Evolutionary conservation across 2,329 filamentous ascomycete species (phyloP).

Genomic region (Fonsecaea erecta): DNA sequence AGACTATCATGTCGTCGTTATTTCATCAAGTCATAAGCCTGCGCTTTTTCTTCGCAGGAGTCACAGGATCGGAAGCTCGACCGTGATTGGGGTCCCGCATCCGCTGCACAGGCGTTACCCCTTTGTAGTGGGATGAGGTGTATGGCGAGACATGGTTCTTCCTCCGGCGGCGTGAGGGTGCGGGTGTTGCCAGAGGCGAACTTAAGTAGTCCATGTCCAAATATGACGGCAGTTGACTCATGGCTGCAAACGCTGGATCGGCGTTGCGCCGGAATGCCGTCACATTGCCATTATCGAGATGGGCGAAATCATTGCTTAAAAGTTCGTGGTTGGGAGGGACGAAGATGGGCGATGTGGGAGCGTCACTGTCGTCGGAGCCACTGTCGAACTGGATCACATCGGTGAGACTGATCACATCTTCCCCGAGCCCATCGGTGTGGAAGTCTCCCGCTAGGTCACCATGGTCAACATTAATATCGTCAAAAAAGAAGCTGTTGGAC

Average conservation of each 20-base stretch:
- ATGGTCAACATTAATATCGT: slow-evolving; percentile 50
- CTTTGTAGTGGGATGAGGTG: slow-evolving; percentile 37
- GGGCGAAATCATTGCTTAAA: slow-evolving; percentile 25
- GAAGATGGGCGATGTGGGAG: slow-evolving; percentile 51
- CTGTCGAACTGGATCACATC: slow-evolving; percentile 74
- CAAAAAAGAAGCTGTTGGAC: slow-evolving; percentile 49
- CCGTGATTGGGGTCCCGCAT: slow-evolving; percentile 35
- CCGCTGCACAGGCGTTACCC: slow-evolving; percentile 38
- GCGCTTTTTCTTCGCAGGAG: slow-evolving; percentile 31
- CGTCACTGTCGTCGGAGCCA: slow-evolving; percentile 54
- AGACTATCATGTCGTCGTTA: slow-evolving; percentile 28
- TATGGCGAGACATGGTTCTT: slow-evolving; percentile 36
- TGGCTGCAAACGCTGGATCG: slow-evolving; percentile 51
- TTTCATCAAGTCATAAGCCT: slow-evolving; percentile 34
- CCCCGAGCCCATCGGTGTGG: slow-evolving; percentile 61
- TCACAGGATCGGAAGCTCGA: slow-evolving; percentile 31
- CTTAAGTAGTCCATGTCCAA: slow-evolving; percentile 39
- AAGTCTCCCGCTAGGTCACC: slow-evolving; percentile 66
- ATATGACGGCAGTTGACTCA: slow-evolving; percentile 52
- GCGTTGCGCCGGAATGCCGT: slow-evolving; percentile 72
- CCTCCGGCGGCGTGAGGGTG: slow-evolving; percentile 30
- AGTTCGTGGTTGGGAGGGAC: slow-evolving; percentile 38
- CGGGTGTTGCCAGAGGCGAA: slow-evolving; percentile 32
- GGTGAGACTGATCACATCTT: slow-evolving; percentile 65
- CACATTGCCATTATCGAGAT: slow-evolving; percentile 71